These are phyloP conservation scores for Sphaerulina vaccinii DNA, from an alignment of 2,329 filamentous ascomycete species.

Conservation along the genomic window DNA sequence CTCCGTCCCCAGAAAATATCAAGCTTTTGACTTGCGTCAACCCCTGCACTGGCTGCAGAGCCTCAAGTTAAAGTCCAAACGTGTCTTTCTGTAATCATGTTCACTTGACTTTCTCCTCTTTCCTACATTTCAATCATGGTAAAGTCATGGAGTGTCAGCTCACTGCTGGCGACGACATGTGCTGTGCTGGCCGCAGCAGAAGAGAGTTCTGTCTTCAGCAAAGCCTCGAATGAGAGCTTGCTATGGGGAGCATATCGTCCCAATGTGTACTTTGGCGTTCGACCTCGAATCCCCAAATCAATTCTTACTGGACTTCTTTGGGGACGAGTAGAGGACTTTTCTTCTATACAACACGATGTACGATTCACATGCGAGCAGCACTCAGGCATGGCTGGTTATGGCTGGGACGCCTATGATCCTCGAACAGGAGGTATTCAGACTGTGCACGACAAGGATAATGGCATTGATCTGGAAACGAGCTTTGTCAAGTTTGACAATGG, in stretches of 20 bases:
- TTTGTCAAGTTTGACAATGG: conserved; percentile 94
- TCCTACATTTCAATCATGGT: conserved; percentile 22
- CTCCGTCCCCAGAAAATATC: neutral
- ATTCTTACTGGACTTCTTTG: conserved; percentile 83
- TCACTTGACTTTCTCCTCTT: conserved; percentile 2
- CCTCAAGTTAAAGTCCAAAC: conserved; percentile 7
- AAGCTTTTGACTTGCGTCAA: conserved; percentile 5
- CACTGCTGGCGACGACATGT: conserved; percentile 27
- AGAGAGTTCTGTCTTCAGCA: conserved; percentile 36
- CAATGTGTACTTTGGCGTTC: conserved; percentile 90
- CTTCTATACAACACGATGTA: conserved; percentile 72
- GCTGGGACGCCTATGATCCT: conserved; percentile 96
- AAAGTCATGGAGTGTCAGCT: conserved; percentile 25
- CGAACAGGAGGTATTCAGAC: conserved; percentile 82
- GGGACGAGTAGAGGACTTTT: conserved; percentile 78
- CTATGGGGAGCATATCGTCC: conserved; percentile 95
- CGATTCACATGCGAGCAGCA: conserved; percentile 95
- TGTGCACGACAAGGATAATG: conserved; percentile 86
- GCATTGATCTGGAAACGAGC: conserved; percentile 84
- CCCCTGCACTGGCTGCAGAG: neutral
- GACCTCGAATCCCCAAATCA: conserved; percentile 77
- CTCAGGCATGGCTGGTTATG: conserved; percentile 90
- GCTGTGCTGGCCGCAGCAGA: conserved; percentile 24
- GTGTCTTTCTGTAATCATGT: conserved; percentile 9
- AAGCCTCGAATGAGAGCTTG: conserved; percentile 72